Percentiles rank a stretch among this genome's conserved stretches.
These are phyloP conservation scores for Alternaria solani DNA, from an alignment of 2,329 filamentous ascomycete species.

Conservation along the genomic window DNA sequence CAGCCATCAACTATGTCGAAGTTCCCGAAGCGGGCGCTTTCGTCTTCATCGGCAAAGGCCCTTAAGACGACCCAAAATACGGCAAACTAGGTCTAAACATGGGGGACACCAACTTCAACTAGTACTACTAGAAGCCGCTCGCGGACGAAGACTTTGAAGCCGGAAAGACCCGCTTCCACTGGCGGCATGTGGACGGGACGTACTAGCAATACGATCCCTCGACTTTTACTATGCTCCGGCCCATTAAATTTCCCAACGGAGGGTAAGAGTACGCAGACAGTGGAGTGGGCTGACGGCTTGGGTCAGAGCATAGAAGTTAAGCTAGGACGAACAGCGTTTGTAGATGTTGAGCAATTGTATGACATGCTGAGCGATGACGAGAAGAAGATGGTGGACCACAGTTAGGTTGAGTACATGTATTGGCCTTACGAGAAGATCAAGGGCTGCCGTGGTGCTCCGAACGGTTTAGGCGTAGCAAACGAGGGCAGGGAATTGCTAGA, in stretches of 20 bases:
- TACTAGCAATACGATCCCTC: not conserved
- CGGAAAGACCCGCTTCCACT: conserved; percentile 7
- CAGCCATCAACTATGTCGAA: not conserved
- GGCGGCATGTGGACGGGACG: conserved; percentile 5
- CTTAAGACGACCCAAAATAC: conserved; percentile 7
- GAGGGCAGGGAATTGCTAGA: conserved; percentile 6
- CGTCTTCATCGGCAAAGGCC: conserved; percentile 8
- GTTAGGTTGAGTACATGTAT: conserved; percentile 10
- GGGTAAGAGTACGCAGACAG: not conserved
- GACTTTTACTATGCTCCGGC: conserved; percentile 5
- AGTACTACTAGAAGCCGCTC: conserved; percentile 10
- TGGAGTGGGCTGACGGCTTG: conserved; percentile 5
- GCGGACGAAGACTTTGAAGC: conserved; percentile 8
- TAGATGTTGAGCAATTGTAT: conserved; percentile 6
- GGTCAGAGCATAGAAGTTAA: conserved; percentile 2
- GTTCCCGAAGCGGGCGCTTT: conserved; percentile 9
- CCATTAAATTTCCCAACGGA: conserved; percentile 5
- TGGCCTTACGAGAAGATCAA: conserved; percentile 5
- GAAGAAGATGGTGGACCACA: conserved; percentile 4
- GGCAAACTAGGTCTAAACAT: conserved; percentile 11
- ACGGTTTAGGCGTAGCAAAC: conserved; percentile 5
- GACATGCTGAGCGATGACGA: conserved; percentile 10
- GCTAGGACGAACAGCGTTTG: conserved; percentile 5
- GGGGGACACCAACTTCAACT: conserved; percentile 3
- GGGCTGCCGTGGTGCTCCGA: conserved; percentile 7